Conservation (phyloP, 805 yeast species). For the Schwanniomyces yamadae region DNA sequence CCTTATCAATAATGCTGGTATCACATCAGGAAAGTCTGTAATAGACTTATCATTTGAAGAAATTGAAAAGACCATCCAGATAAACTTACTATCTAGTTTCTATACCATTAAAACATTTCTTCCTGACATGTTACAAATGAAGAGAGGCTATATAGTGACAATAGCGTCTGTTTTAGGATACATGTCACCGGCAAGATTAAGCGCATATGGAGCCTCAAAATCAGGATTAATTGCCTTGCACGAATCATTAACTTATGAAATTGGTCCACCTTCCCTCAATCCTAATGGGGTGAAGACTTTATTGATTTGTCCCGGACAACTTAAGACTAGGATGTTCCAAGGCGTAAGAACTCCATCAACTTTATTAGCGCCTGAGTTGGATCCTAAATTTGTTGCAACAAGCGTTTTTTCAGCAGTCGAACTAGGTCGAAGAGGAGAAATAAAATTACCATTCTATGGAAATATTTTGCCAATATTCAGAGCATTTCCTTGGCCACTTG, state of each 20-base stretch:
- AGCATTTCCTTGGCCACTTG: slow-evolving; percentile 70
- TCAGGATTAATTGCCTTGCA: slow-evolving; percentile 84
- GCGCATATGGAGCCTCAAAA: slow-evolving; percentile 88
- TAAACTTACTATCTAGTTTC: slow-evolving; percentile 71
- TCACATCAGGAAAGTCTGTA: slow-evolving; percentile 58
- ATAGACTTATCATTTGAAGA: slow-evolving; percentile 54
- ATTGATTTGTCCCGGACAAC: slow-evolving; percentile 84
- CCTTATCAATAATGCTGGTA: slow-evolving; percentile 84
- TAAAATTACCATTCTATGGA: slow-evolving; percentile 76
- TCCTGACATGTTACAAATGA: slow-evolving; percentile 62
- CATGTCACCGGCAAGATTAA: slow-evolving; percentile 77
- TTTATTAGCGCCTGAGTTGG: slow-evolving; percentile 78
- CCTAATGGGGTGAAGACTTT: slow-evolving; percentile 64
- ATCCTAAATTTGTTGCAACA: slow-evolving; percentile 63
- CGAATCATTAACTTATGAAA: slow-evolving; percentile 72
- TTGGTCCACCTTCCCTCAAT: slow-evolving; percentile 51
- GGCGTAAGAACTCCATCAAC: slow-evolving; percentile 73
- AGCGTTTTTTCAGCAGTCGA: slow-evolving; percentile 55
- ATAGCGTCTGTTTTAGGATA: slow-evolving; percentile 84
- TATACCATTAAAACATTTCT: slow-evolving; percentile 67
- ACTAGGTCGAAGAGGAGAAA: slow-evolving; percentile 63
- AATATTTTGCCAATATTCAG: slow-evolving; percentile 70
- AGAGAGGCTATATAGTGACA: slow-evolving; percentile 76
- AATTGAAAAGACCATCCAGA: slow-evolving; percentile 59
- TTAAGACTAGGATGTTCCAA: slow-evolving; percentile 71